Evolutionary conservation across 2,329 filamentous ascomycete genomes (phyloP).

Genomic region (Nothophaeocryptopus gaeumannii): DNA sequence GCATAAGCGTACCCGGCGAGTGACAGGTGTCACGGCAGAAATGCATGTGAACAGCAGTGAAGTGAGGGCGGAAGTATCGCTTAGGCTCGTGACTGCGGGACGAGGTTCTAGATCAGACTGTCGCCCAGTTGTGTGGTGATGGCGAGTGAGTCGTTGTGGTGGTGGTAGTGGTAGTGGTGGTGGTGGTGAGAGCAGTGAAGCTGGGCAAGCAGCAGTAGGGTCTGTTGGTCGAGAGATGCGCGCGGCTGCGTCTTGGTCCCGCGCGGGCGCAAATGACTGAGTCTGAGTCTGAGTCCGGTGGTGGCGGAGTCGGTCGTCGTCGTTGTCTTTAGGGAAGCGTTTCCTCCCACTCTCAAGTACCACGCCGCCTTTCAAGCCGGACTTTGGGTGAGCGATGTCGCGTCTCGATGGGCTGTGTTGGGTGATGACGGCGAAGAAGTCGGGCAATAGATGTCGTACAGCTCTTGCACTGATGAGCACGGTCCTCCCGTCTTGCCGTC

Average conservation of each 20-base stretch:
- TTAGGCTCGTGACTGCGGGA: not conserved
- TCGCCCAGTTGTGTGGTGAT: not conserved
- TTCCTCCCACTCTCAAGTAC: too few relatives aligned
- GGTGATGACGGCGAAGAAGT: too few relatives aligned
- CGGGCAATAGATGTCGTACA: too few relatives aligned
- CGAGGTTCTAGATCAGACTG: not conserved
- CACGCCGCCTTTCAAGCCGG: too few relatives aligned
- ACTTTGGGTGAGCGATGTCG: too few relatives aligned
- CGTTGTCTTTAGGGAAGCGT: too few relatives aligned
- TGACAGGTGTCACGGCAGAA: constrained; percentile 12
- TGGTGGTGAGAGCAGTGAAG: not conserved
- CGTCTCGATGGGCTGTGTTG: too few relatives aligned
- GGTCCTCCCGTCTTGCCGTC: too few relatives aligned
- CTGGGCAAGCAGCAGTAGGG: not conserved
- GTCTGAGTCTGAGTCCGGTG: too few relatives aligned
- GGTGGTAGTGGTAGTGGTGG: not conserved
- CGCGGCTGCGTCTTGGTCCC: not conserved
- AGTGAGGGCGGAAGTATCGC: not conserved
- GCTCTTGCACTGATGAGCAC: too few relatives aligned
- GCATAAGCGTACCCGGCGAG: constrained; percentile 8
- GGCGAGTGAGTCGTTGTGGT: not conserved
- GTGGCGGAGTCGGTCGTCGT: too few relatives aligned
- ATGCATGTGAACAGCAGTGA: constrained; percentile 11
- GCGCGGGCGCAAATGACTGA: not conserved
- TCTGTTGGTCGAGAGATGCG: not conserved